A percentile compares a stretch with the other conserved stretches of the same genome.
Conservation (phyloP, 148 eudicot species). For the Vaccinium darrowii region DNA sequence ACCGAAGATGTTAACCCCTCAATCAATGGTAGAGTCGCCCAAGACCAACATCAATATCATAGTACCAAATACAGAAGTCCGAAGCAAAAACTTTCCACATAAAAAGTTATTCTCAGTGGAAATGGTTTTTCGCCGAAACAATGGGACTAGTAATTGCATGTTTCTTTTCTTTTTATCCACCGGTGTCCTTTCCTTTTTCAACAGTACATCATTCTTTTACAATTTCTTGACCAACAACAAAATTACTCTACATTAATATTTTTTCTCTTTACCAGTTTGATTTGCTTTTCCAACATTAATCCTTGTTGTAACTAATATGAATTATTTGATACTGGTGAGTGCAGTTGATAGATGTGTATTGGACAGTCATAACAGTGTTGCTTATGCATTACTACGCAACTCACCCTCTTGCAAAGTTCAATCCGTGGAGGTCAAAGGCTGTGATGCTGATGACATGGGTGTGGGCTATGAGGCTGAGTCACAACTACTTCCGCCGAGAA, state of each 20-base stretch:
- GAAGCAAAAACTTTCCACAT: background rate
- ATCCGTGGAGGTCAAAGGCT: slow-evolving; percentile 58
- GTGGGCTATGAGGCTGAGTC: slow-evolving; percentile 76
- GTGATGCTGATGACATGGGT: slow-evolving; percentile 65
- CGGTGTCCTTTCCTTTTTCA: background rate
- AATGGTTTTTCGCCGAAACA: background rate
- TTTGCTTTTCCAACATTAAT: background rate
- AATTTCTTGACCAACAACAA: too few relatives aligned
- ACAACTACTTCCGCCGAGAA: slow-evolving; percentile 90
- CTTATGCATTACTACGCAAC: slow-evolving; percentile 62
- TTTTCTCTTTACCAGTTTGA: too few relatives aligned
- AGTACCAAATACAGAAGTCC: background rate
- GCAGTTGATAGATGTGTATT: slow-evolving; percentile 93
- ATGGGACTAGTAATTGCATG: background rate
- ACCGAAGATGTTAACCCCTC: too few relatives aligned
- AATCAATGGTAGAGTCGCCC: too few relatives aligned
- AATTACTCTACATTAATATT: too few relatives aligned
- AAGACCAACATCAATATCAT: background rate
- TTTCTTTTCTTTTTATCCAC: background rate
- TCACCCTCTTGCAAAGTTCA: slow-evolving; percentile 58
- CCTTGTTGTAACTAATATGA: background rate
- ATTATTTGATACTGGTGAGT: background rate
- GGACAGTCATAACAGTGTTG: slow-evolving; percentile 84
- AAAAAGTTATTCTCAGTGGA: background rate
- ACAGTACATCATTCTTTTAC: too few relatives aligned